Conservation (phyloP, 2,329 filamentous ascomycete species). For the Cladophialophora yegresii region DNA sequence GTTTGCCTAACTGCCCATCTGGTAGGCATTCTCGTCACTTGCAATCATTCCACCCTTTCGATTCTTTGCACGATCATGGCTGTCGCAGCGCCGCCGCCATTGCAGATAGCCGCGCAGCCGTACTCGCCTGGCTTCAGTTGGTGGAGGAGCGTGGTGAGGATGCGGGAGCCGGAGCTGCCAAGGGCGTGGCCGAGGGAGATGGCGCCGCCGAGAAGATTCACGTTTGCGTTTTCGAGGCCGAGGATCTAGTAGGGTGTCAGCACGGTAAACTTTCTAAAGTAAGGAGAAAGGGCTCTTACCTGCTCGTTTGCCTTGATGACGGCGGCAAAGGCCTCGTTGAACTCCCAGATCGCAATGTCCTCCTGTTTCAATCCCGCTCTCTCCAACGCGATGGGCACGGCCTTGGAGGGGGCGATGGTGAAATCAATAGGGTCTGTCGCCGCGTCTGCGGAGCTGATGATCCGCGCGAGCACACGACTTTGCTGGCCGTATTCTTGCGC, state of each 20-base stretch:
- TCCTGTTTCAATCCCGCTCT: slow-evolving; percentile 88
- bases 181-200: slow-evolving; percentile 90
- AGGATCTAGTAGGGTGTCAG: slow-evolving; percentile 61
- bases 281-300: slow-evolving; percentile 49
- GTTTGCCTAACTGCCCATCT: not conserved
- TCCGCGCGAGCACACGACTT: slow-evolving; percentile 81
- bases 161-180: slow-evolving; percentile 89
- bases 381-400: slow-evolving; percentile 84
- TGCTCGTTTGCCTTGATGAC: slow-evolving; percentile 95
- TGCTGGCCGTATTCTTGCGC: slow-evolving; percentile 75
- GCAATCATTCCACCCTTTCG: slow-evolving; percentile 52
- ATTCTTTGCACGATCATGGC: slow-evolving; percentile 88
- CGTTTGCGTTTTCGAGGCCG: slow-evolving; percentile 73
- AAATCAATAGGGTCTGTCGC: slow-evolving; percentile 92
- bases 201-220: slow-evolving; percentile 87
- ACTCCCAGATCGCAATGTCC: slow-evolving; percentile 93
- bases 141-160: slow-evolving; percentile 85
- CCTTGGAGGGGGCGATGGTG: slow-evolving; percentile 86
- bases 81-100: slow-evolving; percentile 89
- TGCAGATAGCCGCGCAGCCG: slow-evolving; percentile 93
- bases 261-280: slow-evolving; percentile 3
- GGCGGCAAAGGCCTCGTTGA: slow-evolving; percentile 96
- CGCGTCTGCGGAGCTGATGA: slow-evolving; percentile 84
- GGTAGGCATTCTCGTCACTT: not conserved
- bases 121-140: slow-evolving; percentile 92